Evolutionary conservation across 2,329 filamentous ascomycete species (phyloP).

Genomic region (Grosmannia clavigera): DNA sequence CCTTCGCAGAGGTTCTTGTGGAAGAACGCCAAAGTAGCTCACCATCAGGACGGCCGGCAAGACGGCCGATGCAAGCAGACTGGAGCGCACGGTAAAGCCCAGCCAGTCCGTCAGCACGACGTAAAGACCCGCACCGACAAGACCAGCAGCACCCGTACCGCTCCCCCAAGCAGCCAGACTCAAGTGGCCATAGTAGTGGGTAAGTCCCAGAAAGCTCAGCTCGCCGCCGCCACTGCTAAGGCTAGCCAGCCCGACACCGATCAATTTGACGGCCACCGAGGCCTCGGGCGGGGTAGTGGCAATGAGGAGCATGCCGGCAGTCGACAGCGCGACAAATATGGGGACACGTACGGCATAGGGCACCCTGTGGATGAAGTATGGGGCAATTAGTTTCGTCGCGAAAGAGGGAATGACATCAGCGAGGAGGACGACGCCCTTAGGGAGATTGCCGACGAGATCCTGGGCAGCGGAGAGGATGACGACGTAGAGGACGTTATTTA

Average conservation of each 20-base stretch:
- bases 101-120: slow-evolving; percentile 73
- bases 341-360: slow-evolving; percentile 68
- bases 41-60: slow-evolving; percentile 72
- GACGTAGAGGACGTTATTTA: slow-evolving; percentile 97
- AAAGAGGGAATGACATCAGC: slow-evolving; percentile 89
- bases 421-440: slow-evolving; percentile 85
- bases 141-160: slow-evolving; percentile 78
- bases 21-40: slow-evolving; percentile 76
- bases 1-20: slow-evolving; percentile 48
- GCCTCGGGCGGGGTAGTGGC: slow-evolving; percentile 59
- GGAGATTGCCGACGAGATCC: slow-evolving; percentile 79
- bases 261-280: slow-evolving; percentile 62
- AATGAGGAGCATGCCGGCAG: slow-evolving; percentile 79
- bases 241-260: slow-evolving; percentile 74
- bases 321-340: slow-evolving; percentile 62
- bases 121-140: slow-evolving; percentile 81
- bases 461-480: slow-evolving; percentile 92
- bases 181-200: slow-evolving; percentile 83
- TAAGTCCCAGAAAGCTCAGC: slow-evolving; percentile 79
- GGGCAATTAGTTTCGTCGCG: slow-evolving; percentile 72
- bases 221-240: slow-evolving; percentile 79
- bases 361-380: slow-evolving; percentile 85
- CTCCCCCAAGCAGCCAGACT: slow-evolving; percentile 86
- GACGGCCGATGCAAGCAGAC: slow-evolving; percentile 64
- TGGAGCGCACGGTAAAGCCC: slow-evolving; percentile 59